Percentiles rank a stretch among this genome's conserved stretches.
These are phyloP conservation scores for Calonectria pseudoturangicola DNA, from an alignment of 2,329 filamentous ascomycete genomes.

Conservation along the genomic window DNA sequence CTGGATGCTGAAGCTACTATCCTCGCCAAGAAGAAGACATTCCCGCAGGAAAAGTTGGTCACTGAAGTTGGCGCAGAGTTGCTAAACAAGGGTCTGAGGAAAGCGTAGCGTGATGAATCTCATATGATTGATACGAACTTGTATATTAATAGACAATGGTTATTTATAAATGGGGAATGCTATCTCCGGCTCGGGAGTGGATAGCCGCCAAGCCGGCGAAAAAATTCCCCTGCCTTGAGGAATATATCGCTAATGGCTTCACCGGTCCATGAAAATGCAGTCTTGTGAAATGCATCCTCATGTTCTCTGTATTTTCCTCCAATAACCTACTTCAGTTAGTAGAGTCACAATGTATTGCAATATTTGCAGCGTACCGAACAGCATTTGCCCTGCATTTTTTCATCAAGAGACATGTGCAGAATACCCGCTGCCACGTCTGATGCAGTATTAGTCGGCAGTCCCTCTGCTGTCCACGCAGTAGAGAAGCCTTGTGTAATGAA, in stretches of 20 bases:
- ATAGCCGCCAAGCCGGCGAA: slow-evolving; percentile 34
- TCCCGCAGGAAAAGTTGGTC: slow-evolving; percentile 76
- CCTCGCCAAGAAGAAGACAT: slow-evolving; percentile 72
- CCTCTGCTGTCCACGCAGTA: slow-evolving; percentile 34
- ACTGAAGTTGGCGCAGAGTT: slow-evolving; percentile 71
- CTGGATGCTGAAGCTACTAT: slow-evolving; percentile 84
- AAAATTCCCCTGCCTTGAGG: slow-evolving; percentile 30
- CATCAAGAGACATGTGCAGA: slow-evolving; percentile 36
- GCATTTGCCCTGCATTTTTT: slow-evolving; percentile 33
- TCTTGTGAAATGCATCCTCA: slow-evolving; percentile 21
- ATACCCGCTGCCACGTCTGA: slow-evolving; percentile 30
- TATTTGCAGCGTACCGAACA: slow-evolving; percentile 18
- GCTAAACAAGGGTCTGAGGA: slow-evolving; percentile 69
- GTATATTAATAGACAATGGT: slow-evolving; percentile 9
- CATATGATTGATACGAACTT: not conserved
- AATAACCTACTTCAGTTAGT: slow-evolving; percentile 19
- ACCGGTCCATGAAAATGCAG: slow-evolving; percentile 26
- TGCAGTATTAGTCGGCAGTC: slow-evolving; percentile 32
- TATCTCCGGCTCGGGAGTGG: slow-evolving; percentile 27
- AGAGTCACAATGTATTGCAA: no score
- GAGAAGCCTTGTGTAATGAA: slow-evolving; percentile 33
- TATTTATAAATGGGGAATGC: not conserved
- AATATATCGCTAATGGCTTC: slow-evolving; percentile 28
- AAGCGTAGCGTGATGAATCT: slow-evolving; percentile 47
- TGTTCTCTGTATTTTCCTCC: slow-evolving; percentile 32